A percentile compares a stretch with the other conserved stretches of the same genome.
phyloP scores from a whole-genome alignment of 305 asterid species.

The Stenogyne calaminthoides region DNA sequence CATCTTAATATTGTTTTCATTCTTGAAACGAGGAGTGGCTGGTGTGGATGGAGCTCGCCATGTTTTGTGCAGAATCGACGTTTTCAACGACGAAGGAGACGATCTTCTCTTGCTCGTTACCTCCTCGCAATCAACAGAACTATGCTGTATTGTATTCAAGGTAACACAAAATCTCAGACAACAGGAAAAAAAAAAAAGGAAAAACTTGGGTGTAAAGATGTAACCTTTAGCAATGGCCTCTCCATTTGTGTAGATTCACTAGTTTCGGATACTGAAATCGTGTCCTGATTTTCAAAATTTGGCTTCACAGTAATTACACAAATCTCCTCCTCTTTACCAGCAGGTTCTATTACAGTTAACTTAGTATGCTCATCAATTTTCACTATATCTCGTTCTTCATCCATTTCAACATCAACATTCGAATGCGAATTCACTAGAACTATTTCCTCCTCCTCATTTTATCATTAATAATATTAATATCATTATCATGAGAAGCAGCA shows the following conservation, averaged over 20 bases:
- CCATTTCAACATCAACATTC: conserved; percentile 17
- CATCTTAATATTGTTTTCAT: conserved; percentile 14
- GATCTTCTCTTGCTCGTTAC: conserved; percentile 39
- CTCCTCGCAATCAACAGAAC: conserved; percentile 32
- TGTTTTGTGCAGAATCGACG: conserved; percentile 42
- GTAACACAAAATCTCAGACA: conserved; percentile 20
- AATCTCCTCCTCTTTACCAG: conserved; percentile 3
- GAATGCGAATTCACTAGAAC: conserved; percentile 18
- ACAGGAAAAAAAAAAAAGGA: neutral
- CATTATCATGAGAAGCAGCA: neutral
- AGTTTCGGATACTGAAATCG: conserved; percentile 47
- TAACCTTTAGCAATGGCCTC: conserved; percentile 64
- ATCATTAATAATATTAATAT: neutral
- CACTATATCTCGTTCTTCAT: neutral
- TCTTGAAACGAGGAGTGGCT: conserved; percentile 39
- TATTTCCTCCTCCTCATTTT: conserved; percentile 11
- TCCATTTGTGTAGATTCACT: conserved; percentile 55
- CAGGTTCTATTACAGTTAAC: conserved; percentile 12
- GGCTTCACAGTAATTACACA: conserved; percentile 5
- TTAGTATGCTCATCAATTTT: neutral
- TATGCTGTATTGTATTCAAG: conserved; percentile 37
- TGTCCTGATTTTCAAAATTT: conserved; percentile 29
- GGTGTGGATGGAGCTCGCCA: conserved; percentile 51
- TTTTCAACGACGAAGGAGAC: conserved; percentile 31
- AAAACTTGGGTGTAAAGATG: neutral